A percentile compares a stretch with the other conserved stretches of the same genome.
phyloP scores from a whole-genome alignment of 768 basidiomycete species.

The Lentinula edodes region DNA sequence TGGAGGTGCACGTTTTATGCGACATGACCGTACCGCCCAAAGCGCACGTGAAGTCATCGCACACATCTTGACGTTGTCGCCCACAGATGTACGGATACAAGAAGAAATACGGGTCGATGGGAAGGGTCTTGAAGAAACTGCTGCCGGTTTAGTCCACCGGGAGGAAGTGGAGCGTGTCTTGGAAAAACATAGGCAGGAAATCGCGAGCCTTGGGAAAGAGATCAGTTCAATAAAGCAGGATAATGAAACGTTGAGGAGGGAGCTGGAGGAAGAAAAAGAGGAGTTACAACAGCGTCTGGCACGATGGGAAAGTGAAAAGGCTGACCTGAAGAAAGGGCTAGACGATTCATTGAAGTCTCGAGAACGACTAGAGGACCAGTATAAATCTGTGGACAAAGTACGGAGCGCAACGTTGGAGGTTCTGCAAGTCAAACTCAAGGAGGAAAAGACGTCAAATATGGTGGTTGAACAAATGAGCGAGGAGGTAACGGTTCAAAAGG shows the following conservation, averaged over 20 bases:
- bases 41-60: slow-evolving; percentile 27
- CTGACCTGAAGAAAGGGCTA: not conserved
- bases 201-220: slow-evolving; percentile 25
- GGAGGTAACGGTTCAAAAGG: not conserved
- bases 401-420: not conserved
- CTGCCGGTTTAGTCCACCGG: slow-evolving; percentile 29
- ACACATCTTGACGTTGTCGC: slow-evolving; percentile 16
- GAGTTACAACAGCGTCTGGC: not conserved
- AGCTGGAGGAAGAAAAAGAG: slow-evolving; percentile 2
- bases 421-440: not conserved
- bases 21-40: slow-evolving; percentile 24
- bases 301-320: not conserved
- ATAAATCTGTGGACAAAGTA: not conserved
- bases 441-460: not conserved
- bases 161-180: slow-evolving; percentile 28
- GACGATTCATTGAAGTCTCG: not conserved
- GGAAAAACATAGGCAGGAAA: slow-evolving; percentile 25
- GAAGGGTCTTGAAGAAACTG: slow-evolving; percentile 28
- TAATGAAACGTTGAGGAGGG: not conserved
- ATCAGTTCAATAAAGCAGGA: slow-evolving; percentile 17
- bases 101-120: slow-evolving; percentile 12
- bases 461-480: not conserved
- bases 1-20: slow-evolving; percentile 31
- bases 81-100: slow-evolving; percentile 12
- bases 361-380: not conserved